Percentiles rank a stretch among this genome's conserved stretches.
These are phyloP conservation scores for Pezicula radicicola DNA, from an alignment of 2,329 filamentous ascomycete species.

Conservation along the genomic window DNA sequence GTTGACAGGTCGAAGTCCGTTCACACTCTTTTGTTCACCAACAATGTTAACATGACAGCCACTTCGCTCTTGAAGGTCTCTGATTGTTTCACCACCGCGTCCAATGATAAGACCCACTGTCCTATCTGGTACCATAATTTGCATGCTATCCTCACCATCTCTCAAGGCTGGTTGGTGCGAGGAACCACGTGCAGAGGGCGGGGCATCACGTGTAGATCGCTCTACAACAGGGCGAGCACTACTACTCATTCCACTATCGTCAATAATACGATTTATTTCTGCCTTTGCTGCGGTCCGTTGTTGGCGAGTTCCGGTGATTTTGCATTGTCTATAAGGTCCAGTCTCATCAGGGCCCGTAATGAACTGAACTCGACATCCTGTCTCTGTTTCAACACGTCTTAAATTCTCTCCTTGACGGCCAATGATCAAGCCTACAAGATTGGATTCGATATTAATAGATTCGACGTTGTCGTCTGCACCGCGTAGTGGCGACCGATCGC, in stretches of 20 bases:
- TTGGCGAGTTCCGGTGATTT: slow-evolving; percentile 72
- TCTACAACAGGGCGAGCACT: slow-evolving; percentile 42
- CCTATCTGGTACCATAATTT: slow-evolving; percentile 93
- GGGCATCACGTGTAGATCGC: slow-evolving; percentile 31
- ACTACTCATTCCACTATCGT: slow-evolving; percentile 69
- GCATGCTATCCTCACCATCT: slow-evolving; percentile 80
- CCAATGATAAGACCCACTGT: slow-evolving; percentile 92
- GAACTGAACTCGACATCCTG: slow-evolving; percentile 83
- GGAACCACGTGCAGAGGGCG: slow-evolving; percentile 20
- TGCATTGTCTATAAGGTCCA: slow-evolving; percentile 76
- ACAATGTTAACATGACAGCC: slow-evolving; percentile 97
- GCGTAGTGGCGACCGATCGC: slow-evolving; percentile 57
- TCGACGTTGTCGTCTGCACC: slow-evolving; percentile 64
- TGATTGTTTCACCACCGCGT: slow-evolving; percentile 89
- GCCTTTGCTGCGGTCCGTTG: slow-evolving; percentile 75
- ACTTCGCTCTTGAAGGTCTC: slow-evolving; percentile 85
- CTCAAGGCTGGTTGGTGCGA: slow-evolving; percentile 51
- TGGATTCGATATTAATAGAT: slow-evolving; percentile 82
- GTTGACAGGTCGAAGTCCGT: slow-evolving; percentile 85
- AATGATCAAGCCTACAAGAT: slow-evolving; percentile 85
- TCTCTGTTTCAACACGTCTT: slow-evolving; percentile 78
- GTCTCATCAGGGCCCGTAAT: slow-evolving; percentile 70
- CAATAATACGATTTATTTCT: slow-evolving; percentile 84
- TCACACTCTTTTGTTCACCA: slow-evolving; percentile 87
- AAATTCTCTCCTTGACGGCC: slow-evolving; percentile 88